These are phyloP conservation scores for Stachybotrys chartarum DNA, from an alignment of 2,329 filamentous ascomycete genomes.

Conservation along the genomic window DNA sequence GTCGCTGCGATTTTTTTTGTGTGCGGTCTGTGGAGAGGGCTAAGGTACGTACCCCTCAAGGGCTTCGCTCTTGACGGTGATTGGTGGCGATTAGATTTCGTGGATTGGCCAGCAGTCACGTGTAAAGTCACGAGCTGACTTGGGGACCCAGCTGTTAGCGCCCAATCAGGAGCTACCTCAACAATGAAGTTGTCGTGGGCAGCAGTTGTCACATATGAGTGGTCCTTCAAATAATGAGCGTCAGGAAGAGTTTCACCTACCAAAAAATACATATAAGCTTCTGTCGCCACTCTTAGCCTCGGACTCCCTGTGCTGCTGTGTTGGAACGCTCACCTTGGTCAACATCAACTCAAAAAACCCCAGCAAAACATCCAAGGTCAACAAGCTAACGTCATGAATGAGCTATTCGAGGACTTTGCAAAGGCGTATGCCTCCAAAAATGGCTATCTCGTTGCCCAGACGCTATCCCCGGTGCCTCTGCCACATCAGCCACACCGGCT, in stretches of 20 bases:
- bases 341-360: too few relatives aligned
- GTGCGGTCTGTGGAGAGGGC: slow-evolving; percentile 32
- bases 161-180: slow-evolving; percentile 14
- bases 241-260: neutral
- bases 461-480: slow-evolving; percentile 65
- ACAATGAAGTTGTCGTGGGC: neutral
- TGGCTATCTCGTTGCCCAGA: slow-evolving; percentile 67
- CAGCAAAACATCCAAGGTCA: neutral
- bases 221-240: neutral
- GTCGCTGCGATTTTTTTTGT: slow-evolving; percentile 33
- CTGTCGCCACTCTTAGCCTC: too few relatives aligned
- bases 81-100: slow-evolving; percentile 18
- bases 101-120: slow-evolving; percentile 10
- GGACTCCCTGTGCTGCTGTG: too few relatives aligned
- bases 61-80: slow-evolving; percentile 28
- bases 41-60: slow-evolving; percentile 22
- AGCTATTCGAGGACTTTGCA: slow-evolving; percentile 66
- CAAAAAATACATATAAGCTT: neutral
- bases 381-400: slow-evolving; percentile 50
- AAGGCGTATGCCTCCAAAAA: slow-evolving; percentile 57
- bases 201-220: neutral
- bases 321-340: too few relatives aligned
- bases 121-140: slow-evolving; percentile 7
- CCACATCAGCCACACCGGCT: slow-evolving; percentile 57
- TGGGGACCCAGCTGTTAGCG: neutral